phyloP scores from a whole-genome alignment of 2,329 filamentous ascomycete genomes.

The Hypoxylon sp. region DNA sequence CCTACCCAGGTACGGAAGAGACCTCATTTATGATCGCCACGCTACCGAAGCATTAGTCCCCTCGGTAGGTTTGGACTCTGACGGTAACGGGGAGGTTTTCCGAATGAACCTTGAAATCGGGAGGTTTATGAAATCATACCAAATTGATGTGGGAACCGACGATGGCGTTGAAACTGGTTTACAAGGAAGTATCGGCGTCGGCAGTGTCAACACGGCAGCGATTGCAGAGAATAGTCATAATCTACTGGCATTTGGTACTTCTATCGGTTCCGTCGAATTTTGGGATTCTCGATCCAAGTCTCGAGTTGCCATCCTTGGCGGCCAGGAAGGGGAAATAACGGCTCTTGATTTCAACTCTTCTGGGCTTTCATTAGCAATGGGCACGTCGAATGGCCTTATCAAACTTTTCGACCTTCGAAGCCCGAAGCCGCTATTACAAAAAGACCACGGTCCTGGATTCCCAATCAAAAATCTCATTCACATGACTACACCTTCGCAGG shows the following conservation, averaged over 20 bases:
- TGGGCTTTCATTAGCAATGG: constrained; percentile 87
- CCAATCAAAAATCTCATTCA: constrained; percentile 87
- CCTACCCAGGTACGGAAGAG: constrained; percentile 92
- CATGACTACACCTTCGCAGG: constrained; percentile 78
- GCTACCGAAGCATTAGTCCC: constrained; percentile 90
- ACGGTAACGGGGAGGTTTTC: constrained; percentile 93
- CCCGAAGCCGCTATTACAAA: constrained; percentile 86
- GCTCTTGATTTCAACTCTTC: constrained; percentile 88
- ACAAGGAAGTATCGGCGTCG: constrained; percentile 88
- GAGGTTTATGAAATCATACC: constrained; percentile 94
- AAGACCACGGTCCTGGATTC: constrained; percentile 96
- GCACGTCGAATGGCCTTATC: constrained; percentile 88
- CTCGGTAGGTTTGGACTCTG: constrained; percentile 86
- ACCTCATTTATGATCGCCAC: constrained; percentile 85
- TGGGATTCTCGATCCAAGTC: constrained; percentile 92
- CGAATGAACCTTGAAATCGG: constrained; percentile 92
- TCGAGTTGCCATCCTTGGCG: constrained; percentile 82
- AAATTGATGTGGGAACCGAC: constrained; percentile 90
- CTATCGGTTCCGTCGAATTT: constrained; percentile 94
- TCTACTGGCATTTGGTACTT: constrained; percentile 92
- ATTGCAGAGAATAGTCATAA: constrained; percentile 93
- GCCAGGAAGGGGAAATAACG: constrained; percentile 81
- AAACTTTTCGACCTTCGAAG: constrained; percentile 94
- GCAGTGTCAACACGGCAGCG: constrained; percentile 88
- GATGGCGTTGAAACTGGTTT: constrained; percentile 80